Evolutionary conservation across 1,284 basidiomycete species (phyloP).

Genomic region (Veloboletus limbatus): DNA sequence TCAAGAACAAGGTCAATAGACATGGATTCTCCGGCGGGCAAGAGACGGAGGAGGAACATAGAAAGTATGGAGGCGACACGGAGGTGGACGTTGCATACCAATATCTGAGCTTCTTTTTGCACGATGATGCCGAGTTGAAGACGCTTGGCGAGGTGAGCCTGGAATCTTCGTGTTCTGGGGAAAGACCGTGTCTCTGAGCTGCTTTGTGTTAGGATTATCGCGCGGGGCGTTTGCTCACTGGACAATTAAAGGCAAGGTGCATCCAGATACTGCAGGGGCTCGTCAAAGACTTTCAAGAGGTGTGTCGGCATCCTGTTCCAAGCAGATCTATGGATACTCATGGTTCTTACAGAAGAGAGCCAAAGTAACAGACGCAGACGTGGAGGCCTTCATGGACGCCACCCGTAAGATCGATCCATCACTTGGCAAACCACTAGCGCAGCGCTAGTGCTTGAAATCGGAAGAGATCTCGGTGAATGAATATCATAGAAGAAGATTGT

Average conservation of each 20-base stretch:
- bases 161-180: neutral
- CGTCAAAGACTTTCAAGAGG: slow-evolving; percentile 89
- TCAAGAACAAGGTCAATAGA: slow-evolving; percentile 97
- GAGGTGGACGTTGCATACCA: slow-evolving; percentile 97
- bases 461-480: no score
- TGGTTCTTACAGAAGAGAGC: slow-evolving; percentile 62
- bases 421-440: slow-evolving; percentile 27
- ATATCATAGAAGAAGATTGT: slow-evolving; percentile 7
- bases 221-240: slow-evolving; percentile 83
- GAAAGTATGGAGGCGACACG: slow-evolving; percentile 84
- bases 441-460: slow-evolving; percentile 1
- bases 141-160: slow-evolving; percentile 68
- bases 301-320: slow-evolving; percentile 34
- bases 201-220: slow-evolving; percentile 76
- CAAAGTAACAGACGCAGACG: slow-evolving; percentile 76
- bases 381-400: slow-evolving; percentile 83
- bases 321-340: slow-evolving; percentile 5
- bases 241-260: slow-evolving; percentile 90
- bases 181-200: neutral
- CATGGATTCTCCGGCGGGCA: slow-evolving; percentile 89
- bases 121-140: slow-evolving; percentile 87
- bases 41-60: slow-evolving; percentile 94
- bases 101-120: slow-evolving; percentile 96
- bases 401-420: slow-evolving; percentile 74
- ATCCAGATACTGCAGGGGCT: slow-evolving; percentile 85